phyloP scores from a whole-genome alignment of 83 land plant genomes.

The Picea mariana region DNA sequence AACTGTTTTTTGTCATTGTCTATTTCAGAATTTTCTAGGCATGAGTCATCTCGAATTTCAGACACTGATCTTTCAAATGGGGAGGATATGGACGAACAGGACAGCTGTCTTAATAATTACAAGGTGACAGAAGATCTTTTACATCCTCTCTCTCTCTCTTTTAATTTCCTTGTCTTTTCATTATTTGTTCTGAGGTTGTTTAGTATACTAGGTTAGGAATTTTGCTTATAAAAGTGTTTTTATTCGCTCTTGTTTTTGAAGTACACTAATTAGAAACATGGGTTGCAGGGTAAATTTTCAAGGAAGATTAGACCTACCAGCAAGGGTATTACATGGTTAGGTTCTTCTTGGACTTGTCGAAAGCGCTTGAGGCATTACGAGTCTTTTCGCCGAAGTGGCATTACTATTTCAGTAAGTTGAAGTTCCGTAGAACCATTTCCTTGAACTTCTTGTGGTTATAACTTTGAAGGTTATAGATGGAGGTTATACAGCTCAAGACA shows the following conservation, averaged over 20 bases:
- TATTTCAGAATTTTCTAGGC: constrained; percentile 21
- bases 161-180: too few relatives aligned
- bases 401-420: constrained; percentile 62
- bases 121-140: constrained; percentile 15
- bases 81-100: constrained; percentile 17
- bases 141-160: not conserved
- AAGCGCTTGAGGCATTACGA: constrained; percentile 70
- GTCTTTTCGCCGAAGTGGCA: constrained; percentile 74
- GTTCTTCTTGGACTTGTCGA: constrained; percentile 70
- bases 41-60: constrained; percentile 10
- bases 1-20: not conserved
- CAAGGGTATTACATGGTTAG: constrained; percentile 75
- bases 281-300: constrained; percentile 20
- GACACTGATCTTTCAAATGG: constrained; percentile 17
- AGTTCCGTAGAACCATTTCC: constrained; percentile 10
- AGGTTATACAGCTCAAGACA: not conserved
- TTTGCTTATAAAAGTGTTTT: not conserved
- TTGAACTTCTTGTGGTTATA: not conserved
- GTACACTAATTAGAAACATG: not conserved
- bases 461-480: not conserved
- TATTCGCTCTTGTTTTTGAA: not conserved
- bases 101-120: constrained; percentile 9
- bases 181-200: not conserved
- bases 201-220: not conserved
- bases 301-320: constrained; percentile 24